Evolutionary conservation across 371 early-diverging fungal genomes (phyloP), one percentile per base, ranked within the genome.

Genomic region (Batkoa obscura): DNA sequence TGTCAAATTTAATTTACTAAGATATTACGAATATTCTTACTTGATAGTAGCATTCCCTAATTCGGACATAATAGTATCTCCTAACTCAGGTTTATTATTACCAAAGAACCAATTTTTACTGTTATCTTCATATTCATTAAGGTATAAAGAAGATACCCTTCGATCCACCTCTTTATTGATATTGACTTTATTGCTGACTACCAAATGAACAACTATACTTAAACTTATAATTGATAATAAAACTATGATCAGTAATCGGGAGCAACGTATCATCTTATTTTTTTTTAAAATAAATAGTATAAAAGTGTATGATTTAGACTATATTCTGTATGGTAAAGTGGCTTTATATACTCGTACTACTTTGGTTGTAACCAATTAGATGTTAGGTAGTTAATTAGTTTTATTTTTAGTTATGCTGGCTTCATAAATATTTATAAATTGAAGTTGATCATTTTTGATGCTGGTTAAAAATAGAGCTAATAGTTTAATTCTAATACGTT

Each of bases 61-160:
- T 10, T 58, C 43, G 33, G 61, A 51, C 64, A 64, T 64, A 34
- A 64, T 60, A 23, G 56, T 45, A 4, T 55, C 56, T 3, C 63
- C 66, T 4, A 3, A 13, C 15, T 55, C 55, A 38, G 43, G 15
- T 6, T 48, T 32, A 23, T 23, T 23, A 32, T 48, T 48, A 8
- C 3, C 17, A 45, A 45, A 45, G 45, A 45, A 45, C 8, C 41
- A 10, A 4, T 13, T 15, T 5, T 15, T 15, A 15, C 4, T 23
- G 5, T 6, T 13, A 15, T 15, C 15, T 15, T 45, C 45, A 5
- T 45, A 15, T 15, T 45, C 45, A 6, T 13, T 13, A 5, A 45
- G 15, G 23, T 12, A 45, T 15, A 45, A 15, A 45, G 15, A 15
- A 45, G 15, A 15, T 12, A 45, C 45, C 45, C 45, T 45, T 23